A percentile compares a stretch with the other conserved stretches of the same genome.
These are phyloP conservation scores for Neurospora sp. DNA, from an alignment of 495 filamentous ascomycete genomes.

Conservation along the genomic window DNA sequence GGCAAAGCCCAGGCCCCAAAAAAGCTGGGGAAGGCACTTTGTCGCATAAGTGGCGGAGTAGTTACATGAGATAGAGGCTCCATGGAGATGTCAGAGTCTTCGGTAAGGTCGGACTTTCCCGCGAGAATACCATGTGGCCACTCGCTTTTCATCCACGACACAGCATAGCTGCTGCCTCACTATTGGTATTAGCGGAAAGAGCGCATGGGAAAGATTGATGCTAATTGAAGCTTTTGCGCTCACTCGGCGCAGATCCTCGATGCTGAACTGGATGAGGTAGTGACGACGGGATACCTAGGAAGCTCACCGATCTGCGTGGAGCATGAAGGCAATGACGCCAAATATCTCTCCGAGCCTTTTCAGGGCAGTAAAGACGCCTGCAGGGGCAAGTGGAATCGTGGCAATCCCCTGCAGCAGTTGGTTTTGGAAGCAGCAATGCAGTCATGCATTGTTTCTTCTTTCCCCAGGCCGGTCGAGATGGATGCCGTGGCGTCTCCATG, in stretches of 20 bases:
- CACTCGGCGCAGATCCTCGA: not conserved
- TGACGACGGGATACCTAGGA: not conserved
- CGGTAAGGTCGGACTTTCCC: not conserved
- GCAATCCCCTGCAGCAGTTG: not conserved
- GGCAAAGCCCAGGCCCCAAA: not conserved
- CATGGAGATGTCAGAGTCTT: not conserved
- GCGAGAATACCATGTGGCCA: not conserved
- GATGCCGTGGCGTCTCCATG: not conserved
- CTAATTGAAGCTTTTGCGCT: not conserved
- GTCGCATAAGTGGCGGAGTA: not conserved
- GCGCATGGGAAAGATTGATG: not conserved
- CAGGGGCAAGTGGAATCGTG: not conserved
- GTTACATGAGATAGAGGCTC: not conserved
- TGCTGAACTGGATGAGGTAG: not conserved
- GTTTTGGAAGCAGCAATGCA: not conserved
- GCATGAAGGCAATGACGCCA: not conserved
- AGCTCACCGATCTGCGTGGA: not conserved
- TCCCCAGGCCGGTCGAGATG: not conserved
- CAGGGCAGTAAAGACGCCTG: not conserved
- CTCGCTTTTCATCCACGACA: not conserved
- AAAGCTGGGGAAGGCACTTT: not conserved
- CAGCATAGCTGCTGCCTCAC: not conserved
- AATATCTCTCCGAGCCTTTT: not conserved
- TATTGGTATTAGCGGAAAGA: not conserved
- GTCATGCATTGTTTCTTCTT: not conserved